Percentiles rank a stretch among this genome's conserved stretches.
Evolutionary conservation across 1,284 basidiomycete species (phyloP).

Genomic region (Sporisorium iseilematis-ciliati): DNA sequence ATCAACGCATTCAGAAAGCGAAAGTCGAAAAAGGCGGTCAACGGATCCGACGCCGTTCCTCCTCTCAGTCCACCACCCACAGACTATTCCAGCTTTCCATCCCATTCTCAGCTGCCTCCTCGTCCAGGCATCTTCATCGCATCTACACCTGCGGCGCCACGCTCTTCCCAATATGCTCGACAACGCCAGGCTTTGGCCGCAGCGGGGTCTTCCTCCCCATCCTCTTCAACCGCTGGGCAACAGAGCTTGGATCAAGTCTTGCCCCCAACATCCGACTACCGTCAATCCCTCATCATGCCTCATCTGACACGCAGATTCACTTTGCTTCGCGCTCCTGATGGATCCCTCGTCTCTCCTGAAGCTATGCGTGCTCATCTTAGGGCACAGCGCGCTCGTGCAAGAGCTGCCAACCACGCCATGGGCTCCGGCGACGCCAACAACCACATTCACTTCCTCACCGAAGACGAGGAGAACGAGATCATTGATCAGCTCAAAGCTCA

Average conservation of each 20-base stretch:
- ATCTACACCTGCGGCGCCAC: constrained; percentile 12
- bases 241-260: constrained; percentile 42
- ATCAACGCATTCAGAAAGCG: constrained; percentile 51
- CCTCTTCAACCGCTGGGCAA: constrained; percentile 1
- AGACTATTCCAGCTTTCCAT: constrained; percentile 28
- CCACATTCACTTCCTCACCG: constrained; percentile 56
- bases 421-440: constrained; percentile 19
- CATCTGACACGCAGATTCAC: constrained; percentile 65
- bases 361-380: constrained; percentile 64
- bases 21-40: constrained; percentile 23
- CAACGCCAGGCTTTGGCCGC: constrained; percentile 8
- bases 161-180: constrained; percentile 2
- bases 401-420: constrained; percentile 45
- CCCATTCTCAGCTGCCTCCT: constrained; percentile 20
- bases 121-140: constrained; percentile 41
- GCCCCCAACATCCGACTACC: constrained; percentile 54
- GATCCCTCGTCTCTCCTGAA: constrained; percentile 61
- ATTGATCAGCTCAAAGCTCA: constrained; percentile 61
- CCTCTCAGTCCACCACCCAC: constrained; percentile 17
- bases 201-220: neutral
- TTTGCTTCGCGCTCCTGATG: constrained; percentile 59
- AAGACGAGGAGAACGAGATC: constrained; percentile 66
- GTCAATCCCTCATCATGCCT: constrained; percentile 66
- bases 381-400: constrained; percentile 59
- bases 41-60: constrained; percentile 6